Evolutionary conservation across 2,329 filamentous ascomycete species (phyloP).

Genomic region (Xylaria hypoxylon): DNA sequence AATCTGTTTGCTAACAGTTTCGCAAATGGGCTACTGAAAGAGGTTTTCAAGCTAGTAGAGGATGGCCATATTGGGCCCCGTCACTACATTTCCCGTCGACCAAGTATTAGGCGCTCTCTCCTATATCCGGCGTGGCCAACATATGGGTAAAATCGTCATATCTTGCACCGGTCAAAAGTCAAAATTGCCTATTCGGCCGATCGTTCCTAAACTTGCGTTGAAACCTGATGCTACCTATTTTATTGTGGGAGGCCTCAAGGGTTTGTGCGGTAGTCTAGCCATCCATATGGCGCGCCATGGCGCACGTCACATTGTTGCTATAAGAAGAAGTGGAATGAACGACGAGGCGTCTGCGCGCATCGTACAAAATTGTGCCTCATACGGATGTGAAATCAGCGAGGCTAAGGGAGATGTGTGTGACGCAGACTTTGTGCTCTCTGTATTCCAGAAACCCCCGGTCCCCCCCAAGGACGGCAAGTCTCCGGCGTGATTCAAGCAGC

Average conservation of each 20-base stretch:
- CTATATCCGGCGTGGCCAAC: constrained; percentile 51
- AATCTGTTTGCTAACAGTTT: no score
- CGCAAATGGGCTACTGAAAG: constrained; percentile 22
- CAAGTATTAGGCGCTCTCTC: constrained; percentile 48
- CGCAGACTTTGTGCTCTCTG: no score
- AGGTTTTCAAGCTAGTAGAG: constrained; percentile 35
- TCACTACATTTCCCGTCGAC: constrained; percentile 47
- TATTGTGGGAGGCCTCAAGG: constrained; percentile 54
- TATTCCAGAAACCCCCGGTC: no score
- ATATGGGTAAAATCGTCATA: constrained; percentile 56
- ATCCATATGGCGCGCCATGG: constrained; percentile 51
- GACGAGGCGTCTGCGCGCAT: constrained; percentile 48
- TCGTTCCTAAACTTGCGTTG: constrained; percentile 37
- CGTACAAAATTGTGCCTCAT: constrained; percentile 32
- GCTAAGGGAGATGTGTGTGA: constrained; percentile 43
- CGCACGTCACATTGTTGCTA: constrained; percentile 49
- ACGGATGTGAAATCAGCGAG: constrained; percentile 39
- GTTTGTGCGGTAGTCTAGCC: constrained; percentile 52
- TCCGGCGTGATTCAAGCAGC: constrained; percentile 49
- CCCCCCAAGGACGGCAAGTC: no score
- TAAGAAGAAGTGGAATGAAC: constrained; percentile 48
- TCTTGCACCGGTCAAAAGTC: constrained; percentile 31
- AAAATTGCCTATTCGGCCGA: constrained; percentile 44
- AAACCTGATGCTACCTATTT: constrained; percentile 50
- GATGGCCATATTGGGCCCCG: constrained; percentile 46